Evolutionary conservation across 2,329 filamentous ascomycete genomes (phyloP), one percentile per base, ranked within the genome.

Genomic region (Simplicillium sp.): DNA sequence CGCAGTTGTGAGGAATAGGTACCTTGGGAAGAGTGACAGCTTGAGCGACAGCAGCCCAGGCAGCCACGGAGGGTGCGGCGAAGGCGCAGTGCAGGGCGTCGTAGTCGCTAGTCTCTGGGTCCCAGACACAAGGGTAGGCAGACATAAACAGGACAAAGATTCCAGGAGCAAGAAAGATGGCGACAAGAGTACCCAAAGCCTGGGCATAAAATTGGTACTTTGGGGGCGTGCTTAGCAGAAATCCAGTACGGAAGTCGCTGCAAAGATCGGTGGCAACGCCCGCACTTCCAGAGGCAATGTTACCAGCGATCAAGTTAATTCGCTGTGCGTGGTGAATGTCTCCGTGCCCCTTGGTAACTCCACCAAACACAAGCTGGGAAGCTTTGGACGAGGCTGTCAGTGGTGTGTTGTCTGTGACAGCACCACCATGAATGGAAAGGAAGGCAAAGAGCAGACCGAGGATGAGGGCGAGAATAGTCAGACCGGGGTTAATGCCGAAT

Each of bases 301-400:
- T 65, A 48, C 79, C 80, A 35, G 79, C 78, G 20, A 82, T 68
- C 18, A 84, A 59, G 64, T 84, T 84, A 59, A 83, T 69, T 38
- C 68, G 65, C 60, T 83, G 80, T 1, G 78, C 76, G n/a, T 72
- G 57, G 9, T 60, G 49, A 41, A 73, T 48, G 2, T 58, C 50
- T 57, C 70, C 73, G 9, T 25, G 20, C 46, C 70, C 61, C 43
- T 71, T 67, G 29, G 78, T 82, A 28, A 77, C 77, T 39, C 73
- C 79, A 48, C 80, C 80, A 37, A 81, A 77, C 42, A 84, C 68
- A 42, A 84, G 73, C 62, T 84, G 80, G 2, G 77, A 80, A 4
- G 80, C 80, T 60, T 84, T 84, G 48, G 78, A 71, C 1, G 77
- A 77, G 3, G 80, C 77, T 3, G 80, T 83, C 3, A 84, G 64